Conservation (phyloP, 805 yeast species). For the Candida xyloterini region DNA sequence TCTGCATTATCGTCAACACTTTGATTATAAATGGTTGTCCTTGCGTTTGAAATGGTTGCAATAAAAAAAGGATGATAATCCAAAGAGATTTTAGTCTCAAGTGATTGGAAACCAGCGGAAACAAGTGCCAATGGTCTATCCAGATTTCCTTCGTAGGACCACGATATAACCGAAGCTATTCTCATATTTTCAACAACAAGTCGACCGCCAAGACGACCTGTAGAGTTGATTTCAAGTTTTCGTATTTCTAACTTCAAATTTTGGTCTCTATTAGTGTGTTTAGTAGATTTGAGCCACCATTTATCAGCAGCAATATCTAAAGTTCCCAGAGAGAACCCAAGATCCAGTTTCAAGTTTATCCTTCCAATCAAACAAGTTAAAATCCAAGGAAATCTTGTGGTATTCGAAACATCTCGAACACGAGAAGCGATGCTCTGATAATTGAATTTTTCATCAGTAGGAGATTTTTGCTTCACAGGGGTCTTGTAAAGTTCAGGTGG, state of each 20-base stretch:
- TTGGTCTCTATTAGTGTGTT: conserved; percentile 68
- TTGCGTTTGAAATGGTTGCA: conserved; percentile 45
- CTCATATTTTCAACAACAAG: conserved; percentile 48
- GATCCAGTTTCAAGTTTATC: conserved; percentile 57
- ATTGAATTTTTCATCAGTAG: neutral
- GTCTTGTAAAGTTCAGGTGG: conserved; percentile 41
- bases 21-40: conserved; percentile 65
- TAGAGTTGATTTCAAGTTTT: conserved; percentile 47
- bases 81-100: conserved; percentile 64
- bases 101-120: conserved; percentile 50
- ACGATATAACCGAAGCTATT: conserved; percentile 64
- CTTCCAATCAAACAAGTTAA: conserved; percentile 54
- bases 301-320: conserved; percentile 52
- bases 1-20: conserved; percentile 55
- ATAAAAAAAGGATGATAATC: conserved; percentile 86
- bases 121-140: conserved; percentile 67
- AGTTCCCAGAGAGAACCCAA: conserved; percentile 82
- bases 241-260: conserved; percentile 61
- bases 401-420: conserved; percentile 55
- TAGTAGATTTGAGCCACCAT: conserved; percentile 68
- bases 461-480: conserved; percentile 15
- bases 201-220: conserved; percentile 79
- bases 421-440: conserved; percentile 41
- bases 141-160: conserved; percentile 49
- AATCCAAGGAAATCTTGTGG: conserved; percentile 73